Percentiles rank a stretch among this genome's conserved stretches.
These are phyloP conservation scores for Phytophthora podocarpi DNA, from an alignment of 352 stramenopile species.

Conservation along the genomic window DNA sequence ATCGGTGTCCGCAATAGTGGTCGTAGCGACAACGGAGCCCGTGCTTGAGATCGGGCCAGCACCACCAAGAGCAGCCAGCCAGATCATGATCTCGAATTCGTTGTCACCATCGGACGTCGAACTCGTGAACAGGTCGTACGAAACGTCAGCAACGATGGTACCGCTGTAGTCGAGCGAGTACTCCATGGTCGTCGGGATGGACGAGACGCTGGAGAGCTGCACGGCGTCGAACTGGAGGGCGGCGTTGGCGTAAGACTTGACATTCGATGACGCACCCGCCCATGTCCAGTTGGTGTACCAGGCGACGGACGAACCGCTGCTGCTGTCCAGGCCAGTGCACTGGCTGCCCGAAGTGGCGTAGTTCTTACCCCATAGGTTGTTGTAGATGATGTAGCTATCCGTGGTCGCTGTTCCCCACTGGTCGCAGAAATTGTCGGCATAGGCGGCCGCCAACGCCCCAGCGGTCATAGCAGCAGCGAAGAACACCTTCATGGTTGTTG, in stretches of 20 bases:
- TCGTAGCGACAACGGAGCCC: slow-evolving; percentile 27
- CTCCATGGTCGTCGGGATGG: slow-evolving; percentile 39
- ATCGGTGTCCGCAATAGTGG: slow-evolving; percentile 18
- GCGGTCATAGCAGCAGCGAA: slow-evolving; percentile 1
- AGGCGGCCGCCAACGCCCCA: neutral
- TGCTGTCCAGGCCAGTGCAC: slow-evolving; percentile 43
- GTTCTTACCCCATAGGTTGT: slow-evolving; percentile 45
- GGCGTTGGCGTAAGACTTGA: slow-evolving; percentile 56
- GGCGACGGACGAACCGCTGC: slow-evolving; percentile 28
- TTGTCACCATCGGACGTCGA: slow-evolving; percentile 30
- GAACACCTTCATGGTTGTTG: slow-evolving; percentile 21
- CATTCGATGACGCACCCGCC: slow-evolving; percentile 25
- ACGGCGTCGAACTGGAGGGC: slow-evolving; percentile 40
- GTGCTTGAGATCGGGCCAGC: slow-evolving; percentile 43
- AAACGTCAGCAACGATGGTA: slow-evolving; percentile 39
- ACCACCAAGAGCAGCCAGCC: slow-evolving; percentile 37
- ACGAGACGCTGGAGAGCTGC: slow-evolving; percentile 37
- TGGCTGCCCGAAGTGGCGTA: slow-evolving; percentile 39
- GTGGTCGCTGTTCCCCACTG: slow-evolving; percentile 34
- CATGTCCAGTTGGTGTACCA: slow-evolving; percentile 44
- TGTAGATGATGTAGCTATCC: slow-evolving; percentile 53
- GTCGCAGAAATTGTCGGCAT: slow-evolving; percentile 23
- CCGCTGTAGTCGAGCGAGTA: slow-evolving; percentile 39
- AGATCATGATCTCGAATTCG: slow-evolving; percentile 56
- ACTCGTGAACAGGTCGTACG: slow-evolving; percentile 46